Evolutionary conservation across 176 grass and related monocot species (phyloP).

Genomic region (Melocanna baccifera): DNA sequence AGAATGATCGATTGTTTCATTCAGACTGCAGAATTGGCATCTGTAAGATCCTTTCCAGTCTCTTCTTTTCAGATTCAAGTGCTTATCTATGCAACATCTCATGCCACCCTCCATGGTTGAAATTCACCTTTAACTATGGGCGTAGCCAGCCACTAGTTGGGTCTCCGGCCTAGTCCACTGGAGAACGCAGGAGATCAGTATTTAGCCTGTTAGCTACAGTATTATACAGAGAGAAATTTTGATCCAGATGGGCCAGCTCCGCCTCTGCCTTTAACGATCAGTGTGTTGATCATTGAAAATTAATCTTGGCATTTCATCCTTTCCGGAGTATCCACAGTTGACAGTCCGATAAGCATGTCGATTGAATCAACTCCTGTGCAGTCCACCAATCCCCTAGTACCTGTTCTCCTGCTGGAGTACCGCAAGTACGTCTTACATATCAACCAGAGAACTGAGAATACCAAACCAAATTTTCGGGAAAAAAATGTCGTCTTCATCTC

Average conservation of each 20-base stretch:
- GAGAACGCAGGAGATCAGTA: too few relatives aligned
- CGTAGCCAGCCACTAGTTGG: too few relatives aligned
- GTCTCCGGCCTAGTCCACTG: too few relatives aligned
- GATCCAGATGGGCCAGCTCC: too few relatives aligned
- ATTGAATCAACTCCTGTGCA: neutral
- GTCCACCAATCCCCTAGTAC: neutral
- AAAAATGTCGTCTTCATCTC: neutral
- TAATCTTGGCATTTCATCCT: neutral
- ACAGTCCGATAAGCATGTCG: neutral
- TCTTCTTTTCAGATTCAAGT: neutral
- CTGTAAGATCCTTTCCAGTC: too few relatives aligned
- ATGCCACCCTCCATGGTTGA: neutral
- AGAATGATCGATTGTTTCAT: too few relatives aligned
- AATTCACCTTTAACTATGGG: too few relatives aligned
- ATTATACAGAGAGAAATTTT: too few relatives aligned
- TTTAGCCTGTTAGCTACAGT: too few relatives aligned
- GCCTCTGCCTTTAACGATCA: neutral
- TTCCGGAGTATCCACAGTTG: neutral
- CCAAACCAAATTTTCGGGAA: neutral
- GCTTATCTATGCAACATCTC: neutral
- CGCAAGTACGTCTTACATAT: neutral
- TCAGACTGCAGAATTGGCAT: too few relatives aligned
- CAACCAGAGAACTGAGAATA: neutral
- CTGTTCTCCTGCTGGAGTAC: too few relatives aligned
- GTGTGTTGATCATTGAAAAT: neutral